Conservation (phyloP, 805 yeast species). For the Candida endomychidarum region DNA sequence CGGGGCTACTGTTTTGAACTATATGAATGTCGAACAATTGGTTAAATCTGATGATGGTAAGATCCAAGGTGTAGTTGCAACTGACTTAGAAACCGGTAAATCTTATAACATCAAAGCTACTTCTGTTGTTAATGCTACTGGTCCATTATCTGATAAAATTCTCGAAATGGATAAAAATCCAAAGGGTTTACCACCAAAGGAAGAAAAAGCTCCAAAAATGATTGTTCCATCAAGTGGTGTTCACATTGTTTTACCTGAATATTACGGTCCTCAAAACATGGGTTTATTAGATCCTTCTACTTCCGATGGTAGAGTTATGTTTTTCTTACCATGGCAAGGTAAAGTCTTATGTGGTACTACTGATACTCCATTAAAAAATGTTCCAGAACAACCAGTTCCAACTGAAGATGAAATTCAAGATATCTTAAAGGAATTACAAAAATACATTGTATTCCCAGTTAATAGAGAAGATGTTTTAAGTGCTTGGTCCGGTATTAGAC, state of each 20-base stretch:
- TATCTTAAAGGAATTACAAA: conserved; percentile 82
- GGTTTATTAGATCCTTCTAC: conserved; percentile 92
- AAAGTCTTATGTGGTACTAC: conserved; percentile 96
- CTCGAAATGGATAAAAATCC: conserved; percentile 83
- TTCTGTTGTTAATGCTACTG: conserved; percentile 87
- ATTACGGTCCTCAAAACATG: conserved; percentile 81
- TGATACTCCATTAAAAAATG: conserved; percentile 75
- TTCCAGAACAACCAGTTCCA: conserved; percentile 79
- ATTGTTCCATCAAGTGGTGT: conserved; percentile 96
- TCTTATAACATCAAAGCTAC: conserved; percentile 64
- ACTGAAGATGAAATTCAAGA: conserved; percentile 86
- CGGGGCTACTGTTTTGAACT: conserved; percentile 90
- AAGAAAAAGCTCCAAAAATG: conserved; percentile 60
- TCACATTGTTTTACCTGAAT: conserved; percentile 88
- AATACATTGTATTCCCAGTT: conserved; percentile 85
- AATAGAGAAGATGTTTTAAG: conserved; percentile 86
- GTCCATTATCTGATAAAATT: conserved; percentile 84
- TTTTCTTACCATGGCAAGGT: conserved; percentile 98
- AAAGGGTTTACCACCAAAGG: conserved; percentile 59
- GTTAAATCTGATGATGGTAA: conserved; percentile 59
- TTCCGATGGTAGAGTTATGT: conserved; percentile 93
- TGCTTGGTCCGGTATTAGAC: conserved; percentile 98
- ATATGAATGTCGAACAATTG: conserved; percentile 76
- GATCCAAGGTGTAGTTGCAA: conserved; percentile 73
- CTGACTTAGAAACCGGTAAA: conserved; percentile 68